phyloP scores from a whole-genome alignment of 2,329 filamentous ascomycete species.

The Sphaceloma murrayae region DNA sequence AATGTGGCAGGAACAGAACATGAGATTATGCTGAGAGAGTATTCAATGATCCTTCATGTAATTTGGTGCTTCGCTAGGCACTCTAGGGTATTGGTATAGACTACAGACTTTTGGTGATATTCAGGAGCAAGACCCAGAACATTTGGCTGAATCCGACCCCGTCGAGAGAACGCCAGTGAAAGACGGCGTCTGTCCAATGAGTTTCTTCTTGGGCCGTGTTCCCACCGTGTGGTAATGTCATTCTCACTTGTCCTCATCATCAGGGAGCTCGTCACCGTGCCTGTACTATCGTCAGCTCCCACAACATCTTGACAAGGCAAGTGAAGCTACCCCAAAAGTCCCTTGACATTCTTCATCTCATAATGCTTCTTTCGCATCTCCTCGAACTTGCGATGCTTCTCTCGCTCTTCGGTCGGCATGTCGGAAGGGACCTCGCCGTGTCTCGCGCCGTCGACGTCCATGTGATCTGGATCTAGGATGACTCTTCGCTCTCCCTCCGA shows the following conservation, averaged over 20 bases:
- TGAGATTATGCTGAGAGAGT: too few relatives aligned
- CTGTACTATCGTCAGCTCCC: constrained; percentile 23
- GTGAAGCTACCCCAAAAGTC: constrained; percentile 58
- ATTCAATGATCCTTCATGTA: too few relatives aligned
- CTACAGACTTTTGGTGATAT: too few relatives aligned
- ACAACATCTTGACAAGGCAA: background rate
- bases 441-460: constrained; percentile 37
- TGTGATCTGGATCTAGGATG: constrained; percentile 54
- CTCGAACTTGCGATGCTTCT: constrained; percentile 90
- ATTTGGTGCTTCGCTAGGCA: too few relatives aligned
- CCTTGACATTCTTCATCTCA: constrained; percentile 93
- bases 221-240: constrained; percentile 10
- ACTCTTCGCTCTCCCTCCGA: constrained; percentile 61
- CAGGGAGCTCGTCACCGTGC: constrained; percentile 36
- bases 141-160: too few relatives aligned
- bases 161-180: too few relatives aligned
- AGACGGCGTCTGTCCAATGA: too few relatives aligned
- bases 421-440: constrained; percentile 50
- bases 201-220: too few relatives aligned
- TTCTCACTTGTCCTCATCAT: constrained; percentile 26
- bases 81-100: too few relatives aligned
- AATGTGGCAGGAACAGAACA: too few relatives aligned
- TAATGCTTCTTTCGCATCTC: constrained; percentile 91
- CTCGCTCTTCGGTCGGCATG: constrained; percentile 58
- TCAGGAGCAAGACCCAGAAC: too few relatives aligned